Percentiles rank a stretch among this genome's conserved stretches.
Evolutionary conservation across 108 stramenopile genomes (phyloP).

Genomic region (Skeletonema tropicum): DNA sequence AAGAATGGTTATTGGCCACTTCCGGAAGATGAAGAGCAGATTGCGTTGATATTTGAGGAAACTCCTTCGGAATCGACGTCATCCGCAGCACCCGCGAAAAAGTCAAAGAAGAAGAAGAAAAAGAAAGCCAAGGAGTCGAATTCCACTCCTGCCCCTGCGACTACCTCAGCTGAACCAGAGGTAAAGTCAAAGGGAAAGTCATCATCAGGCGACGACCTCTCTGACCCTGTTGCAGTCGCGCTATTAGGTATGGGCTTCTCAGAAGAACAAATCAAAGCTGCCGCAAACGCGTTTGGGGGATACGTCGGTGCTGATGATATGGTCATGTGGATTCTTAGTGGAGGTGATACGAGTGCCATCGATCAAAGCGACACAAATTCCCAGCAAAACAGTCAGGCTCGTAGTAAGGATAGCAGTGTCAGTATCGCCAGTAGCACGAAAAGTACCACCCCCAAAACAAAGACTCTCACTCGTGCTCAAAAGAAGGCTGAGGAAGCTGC

Average conservation of each 20-base stretch:
- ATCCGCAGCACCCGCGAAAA: slow-evolving; percentile 23
- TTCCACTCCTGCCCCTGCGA: slow-evolving; percentile 5
- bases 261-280: slow-evolving; percentile 64
- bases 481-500: slow-evolving; percentile 43
- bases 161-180: slow-evolving; percentile 24
- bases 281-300: slow-evolving; percentile 80
- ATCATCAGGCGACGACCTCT: slow-evolving; percentile 16
- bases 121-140: slow-evolving; percentile 57
- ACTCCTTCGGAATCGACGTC: neutral
- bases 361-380: slow-evolving; percentile 17
- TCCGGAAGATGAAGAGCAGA: slow-evolving; percentile 11
- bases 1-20: slow-evolving; percentile 63
- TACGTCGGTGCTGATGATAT: slow-evolving; percentile 81
- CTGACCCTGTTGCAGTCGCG: slow-evolving; percentile 73
- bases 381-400: neutral
- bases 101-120: slow-evolving; percentile 68
- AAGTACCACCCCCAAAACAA: slow-evolving; percentile 14
- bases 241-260: slow-evolving; percentile 85
- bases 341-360: slow-evolving; percentile 10
- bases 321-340: slow-evolving; percentile 82
- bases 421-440: slow-evolving; percentile 9
- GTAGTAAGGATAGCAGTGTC: slow-evolving; percentile 3
- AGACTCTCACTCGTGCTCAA: slow-evolving; percentile 24
- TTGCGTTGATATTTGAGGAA: slow-evolving; percentile 5
- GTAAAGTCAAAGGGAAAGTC: slow-evolving; percentile 9